Base-by-base conservation (phyloP, 2,329 filamentous ascomycete genomes). In the Thyridium curvatum region DNA sequence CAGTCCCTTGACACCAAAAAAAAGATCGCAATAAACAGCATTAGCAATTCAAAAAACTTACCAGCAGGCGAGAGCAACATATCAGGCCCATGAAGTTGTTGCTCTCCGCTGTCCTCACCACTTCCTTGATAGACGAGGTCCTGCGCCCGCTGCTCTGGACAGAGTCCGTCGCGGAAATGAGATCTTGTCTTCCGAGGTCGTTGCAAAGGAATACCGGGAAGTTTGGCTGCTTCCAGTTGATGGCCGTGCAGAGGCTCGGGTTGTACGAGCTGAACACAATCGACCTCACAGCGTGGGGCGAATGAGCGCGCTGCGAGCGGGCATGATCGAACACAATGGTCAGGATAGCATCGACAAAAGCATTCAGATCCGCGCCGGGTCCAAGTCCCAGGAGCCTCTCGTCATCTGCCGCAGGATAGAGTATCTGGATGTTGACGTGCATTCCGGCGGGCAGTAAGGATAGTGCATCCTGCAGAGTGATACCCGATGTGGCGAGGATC, bases 211-310 rank as follows among this genome's bases (percentile, higher is more conserved):
- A 86, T 0, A 97, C 87, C 0, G 93, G 93, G 59, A 95, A 98
- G 57, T 97, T 98, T 3, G 93, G 93, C 61, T 98, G 93, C 62
- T 98, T 98, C 93, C 93, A 98, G 63, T 98, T 98, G 52, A 98
- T 66, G 5, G 91, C 90, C 13, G 87, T 94, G 64, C 93, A 98
- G 15, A 97, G 77, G 46, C 83, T 84, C 12, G 86, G 73, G 56
- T 94, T 96, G 62, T 91, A 95, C 16, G 88, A 94, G 52, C 87
- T 94, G 59, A 98, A 96, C 10, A 96, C 87, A 38, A 98, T 83
- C 12, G 87, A 94, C 31, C 90, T 75, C 49, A 93, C 82, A 13
- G 82, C 78, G 39, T 87, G 81, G 8, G 86, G 80, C 2, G 78
- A 80, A 45, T 60, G 87, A 46, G 52, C 76, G 51, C 76, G 66